Base-by-base conservation (phyloP, 768 basidiomycete species). In the Rhodocollybia butyracea region DNA sequence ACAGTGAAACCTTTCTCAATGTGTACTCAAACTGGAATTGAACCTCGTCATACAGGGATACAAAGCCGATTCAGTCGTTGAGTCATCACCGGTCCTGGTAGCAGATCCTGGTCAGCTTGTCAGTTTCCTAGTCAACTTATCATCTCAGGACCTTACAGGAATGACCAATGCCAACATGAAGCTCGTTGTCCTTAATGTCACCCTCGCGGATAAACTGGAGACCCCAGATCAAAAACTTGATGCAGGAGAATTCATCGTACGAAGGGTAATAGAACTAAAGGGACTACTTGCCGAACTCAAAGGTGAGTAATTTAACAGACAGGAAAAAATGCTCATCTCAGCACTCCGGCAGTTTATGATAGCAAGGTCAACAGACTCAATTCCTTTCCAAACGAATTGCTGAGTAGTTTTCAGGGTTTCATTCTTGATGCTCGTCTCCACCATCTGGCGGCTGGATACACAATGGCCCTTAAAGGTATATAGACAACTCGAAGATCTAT, bases 101-200 rank as follows among this genome's bases (percentile, higher is more conserved):
- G 73, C 68, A 57, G 89, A 93, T 66, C 89, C 91, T 59, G 91
- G 89, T 89, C 39, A 48, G 71, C 27, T 63, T 17, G 51, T 38
- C 31, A 24, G 3, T 27, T 46, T 19, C 32, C 27, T 38, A n/a
- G 52, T 41, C 30, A 57, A 22, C 27, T 36, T 40, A 57, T 39
- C n/a, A 54, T 12, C 27, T 21, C 3, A 45, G 26, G 29, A 42
- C 31, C 27, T 46, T 46, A 5, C 51, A 91, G 94, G 95, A 10
- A 94, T 98, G 94, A 89, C 91, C 19, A 93, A 85, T 41, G 90
- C 95, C 12, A 96, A 90, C 65, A 95, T 95, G 91, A 86, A 91
- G 63, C 80, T 97, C 21, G 85, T 92, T 45, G 76, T 86, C 17
- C 74, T 95, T 27, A 77, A 80, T 56, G 88, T 93, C 41, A 67